Conservation (phyloP, 345 rosid genomes). For the Boechera divaricarpa region DNA sequence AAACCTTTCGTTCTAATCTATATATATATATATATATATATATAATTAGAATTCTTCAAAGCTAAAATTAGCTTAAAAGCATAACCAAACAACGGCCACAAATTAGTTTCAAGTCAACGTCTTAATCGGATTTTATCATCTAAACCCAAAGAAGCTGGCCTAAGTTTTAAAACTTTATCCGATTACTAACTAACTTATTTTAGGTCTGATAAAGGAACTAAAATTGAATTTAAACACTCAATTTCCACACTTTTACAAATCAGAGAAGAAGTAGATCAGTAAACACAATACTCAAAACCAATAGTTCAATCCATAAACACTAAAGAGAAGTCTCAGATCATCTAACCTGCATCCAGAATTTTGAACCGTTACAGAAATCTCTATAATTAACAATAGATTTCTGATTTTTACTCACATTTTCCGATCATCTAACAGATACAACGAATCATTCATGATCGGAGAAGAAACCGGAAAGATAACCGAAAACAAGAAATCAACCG, state of each 20-base stretch:
- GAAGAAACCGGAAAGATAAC: neutral
- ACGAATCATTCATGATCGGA: slow-evolving; percentile 22
- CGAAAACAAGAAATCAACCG: neutral
- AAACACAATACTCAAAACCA: neutral
- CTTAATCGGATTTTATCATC: slow-evolving; percentile 32
- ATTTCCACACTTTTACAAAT: neutral
- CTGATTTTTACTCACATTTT: slow-evolving; percentile 4
- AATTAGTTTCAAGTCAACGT: slow-evolving; percentile 40
- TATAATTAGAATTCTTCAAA: slow-evolving; percentile 33
- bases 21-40: slow-evolving; percentile 32
- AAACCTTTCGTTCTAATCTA: slow-evolving; percentile 1
- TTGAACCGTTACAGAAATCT: neutral
- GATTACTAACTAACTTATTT: slow-evolving; percentile 1
- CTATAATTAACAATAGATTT: neutral
- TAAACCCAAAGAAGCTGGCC: slow-evolving; percentile 29
- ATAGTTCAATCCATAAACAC: neutral
- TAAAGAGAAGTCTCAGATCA: neutral
- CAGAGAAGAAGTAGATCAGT: neutral
- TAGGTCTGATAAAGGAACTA: neutral
- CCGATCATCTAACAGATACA: neutral
- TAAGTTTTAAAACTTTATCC: neutral
- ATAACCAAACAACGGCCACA: slow-evolving; percentile 40
- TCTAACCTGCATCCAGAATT: neutral
- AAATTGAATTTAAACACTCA: neutral
- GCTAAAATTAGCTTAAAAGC: slow-evolving; percentile 43